Evolutionary conservation across 306 rosid species (phyloP), one percentile per base, ranked within the genome.

Genomic region (Prunus dulcis): DNA sequence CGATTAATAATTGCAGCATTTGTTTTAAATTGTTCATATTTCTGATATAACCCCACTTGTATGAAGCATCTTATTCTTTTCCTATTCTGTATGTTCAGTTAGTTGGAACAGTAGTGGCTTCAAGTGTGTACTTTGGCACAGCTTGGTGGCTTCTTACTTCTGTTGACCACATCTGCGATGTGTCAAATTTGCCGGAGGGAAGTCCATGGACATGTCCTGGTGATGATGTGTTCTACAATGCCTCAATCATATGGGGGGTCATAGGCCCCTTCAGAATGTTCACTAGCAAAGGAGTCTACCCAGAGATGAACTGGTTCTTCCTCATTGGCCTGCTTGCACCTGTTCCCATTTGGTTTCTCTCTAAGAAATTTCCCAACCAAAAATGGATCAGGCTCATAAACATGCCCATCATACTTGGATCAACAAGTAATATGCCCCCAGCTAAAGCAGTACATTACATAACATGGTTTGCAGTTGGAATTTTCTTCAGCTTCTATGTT

Each of bases 131-230:
- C 68, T 87, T 84, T 60, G 86, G 74, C 14, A 84, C 90, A 18
- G 73, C 88, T 0, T 87, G 88, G 90, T 87, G 90, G 90, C 86
- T 87, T 43, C 85, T 84, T 1, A 43, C 79, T 12, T 52, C 84
- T 6, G n/a, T 84, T 1, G 64, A 63, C 1, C 65, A 84, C 71
- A 84, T 87, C 20, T 87, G 88, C 12, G 85, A 87, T 25, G 14
- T 56, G 1, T 19, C 71, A 2, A 5, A 17, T 45, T 60, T 87
- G 22, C 86, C 88, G 0, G 65, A 76, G 8, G 90, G 90, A 64
- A 84, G 86, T 67, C 86, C 88, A 0, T 87, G 90, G 90, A 84
- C 90, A 27, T 87, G 88, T 69, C 90, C 86, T 0, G 81, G 83
- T 0, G 86, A 84, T 4, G 84, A 84, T 41, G 86, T 84, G 32